phyloP scores from a whole-genome alignment of 2,329 filamentous ascomycete species.

The Apiospora marii region DNA sequence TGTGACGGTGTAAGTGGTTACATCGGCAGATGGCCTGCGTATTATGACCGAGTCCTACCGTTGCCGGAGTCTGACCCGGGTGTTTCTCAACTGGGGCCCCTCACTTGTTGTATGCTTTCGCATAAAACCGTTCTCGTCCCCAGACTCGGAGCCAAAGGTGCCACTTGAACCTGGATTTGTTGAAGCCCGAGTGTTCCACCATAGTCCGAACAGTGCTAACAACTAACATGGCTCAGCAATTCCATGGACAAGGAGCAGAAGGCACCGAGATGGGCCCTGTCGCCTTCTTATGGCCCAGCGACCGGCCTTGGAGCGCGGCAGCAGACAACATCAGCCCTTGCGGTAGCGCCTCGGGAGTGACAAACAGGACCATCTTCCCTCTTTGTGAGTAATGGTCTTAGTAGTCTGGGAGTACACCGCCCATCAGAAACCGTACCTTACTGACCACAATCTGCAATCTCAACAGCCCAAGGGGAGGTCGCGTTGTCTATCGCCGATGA shows the following conservation, averaged over 20 bases:
- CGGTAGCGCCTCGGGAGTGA: constrained; percentile 53
- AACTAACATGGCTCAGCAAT: constrained; percentile 31
- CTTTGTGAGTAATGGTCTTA: constrained; percentile 47
- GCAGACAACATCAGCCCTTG: constrained; percentile 61
- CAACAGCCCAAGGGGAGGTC: constrained; percentile 56
- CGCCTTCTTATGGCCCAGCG: constrained; percentile 62
- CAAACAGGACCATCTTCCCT: constrained; percentile 59
- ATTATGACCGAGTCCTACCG: not conserved
- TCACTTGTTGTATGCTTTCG: not conserved
- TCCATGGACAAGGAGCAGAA: constrained; percentile 39
- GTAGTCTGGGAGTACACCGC: not conserved
- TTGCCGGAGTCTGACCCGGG: too few relatives aligned
- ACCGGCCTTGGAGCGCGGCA: constrained; percentile 57
- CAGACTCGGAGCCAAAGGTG: not conserved
- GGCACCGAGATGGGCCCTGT: constrained; percentile 58
- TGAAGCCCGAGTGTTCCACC: not conserved
- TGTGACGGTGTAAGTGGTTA: not conserved
- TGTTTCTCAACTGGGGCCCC: not conserved
- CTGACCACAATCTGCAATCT: not conserved
- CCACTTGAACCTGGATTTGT: not conserved
- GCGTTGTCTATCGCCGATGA: constrained; percentile 60
- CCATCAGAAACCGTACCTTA: not conserved
- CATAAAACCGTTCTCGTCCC: not conserved
- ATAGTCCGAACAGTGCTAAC: not conserved
- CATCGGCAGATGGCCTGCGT: not conserved